These are phyloP conservation scores for Gentiana straminea DNA, from an alignment of 257 asterid species.

Conservation along the genomic window DNA sequence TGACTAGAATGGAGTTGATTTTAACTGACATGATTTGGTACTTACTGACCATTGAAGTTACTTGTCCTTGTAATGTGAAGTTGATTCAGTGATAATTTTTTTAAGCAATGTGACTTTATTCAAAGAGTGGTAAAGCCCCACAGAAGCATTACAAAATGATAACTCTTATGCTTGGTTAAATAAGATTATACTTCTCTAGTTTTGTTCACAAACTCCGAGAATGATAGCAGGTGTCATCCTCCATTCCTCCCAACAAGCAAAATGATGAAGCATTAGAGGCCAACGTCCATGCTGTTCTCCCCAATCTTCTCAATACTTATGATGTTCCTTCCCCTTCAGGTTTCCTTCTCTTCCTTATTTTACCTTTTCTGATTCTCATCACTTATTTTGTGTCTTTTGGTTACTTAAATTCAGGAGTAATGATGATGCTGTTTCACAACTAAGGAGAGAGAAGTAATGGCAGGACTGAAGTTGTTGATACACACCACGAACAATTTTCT, in stretches of 20 bases:
- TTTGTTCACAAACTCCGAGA: constrained; percentile 83
- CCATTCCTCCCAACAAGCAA: constrained; percentile 44
- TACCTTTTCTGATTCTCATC: too few species aligned
- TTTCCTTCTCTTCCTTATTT: constrained; percentile 7
- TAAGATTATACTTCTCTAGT: constrained; percentile 63
- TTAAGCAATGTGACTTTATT: too few species aligned
- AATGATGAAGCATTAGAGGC: constrained; percentile 71
- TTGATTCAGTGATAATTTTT: too few species aligned
- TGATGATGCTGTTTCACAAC: constrained; percentile 20
- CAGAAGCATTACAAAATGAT: too few species aligned
- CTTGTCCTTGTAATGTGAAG: too few species aligned
- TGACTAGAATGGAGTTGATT: too few species aligned
- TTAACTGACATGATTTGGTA: too few species aligned
- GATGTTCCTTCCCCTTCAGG: constrained; percentile 66
- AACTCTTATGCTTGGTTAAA: too few species aligned
- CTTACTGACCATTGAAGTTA: too few species aligned
- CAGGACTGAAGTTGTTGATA: constrained; percentile 58
- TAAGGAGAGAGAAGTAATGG: constrained; percentile 71
- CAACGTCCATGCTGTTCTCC: constrained; percentile 74
- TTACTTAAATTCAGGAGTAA: neutral
- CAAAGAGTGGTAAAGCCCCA: too few species aligned
- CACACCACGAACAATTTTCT: constrained; percentile 66
- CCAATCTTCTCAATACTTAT: constrained; percentile 55
- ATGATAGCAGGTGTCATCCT: constrained; percentile 69
- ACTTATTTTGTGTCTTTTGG: too few species aligned